Conservation (phyloP, 768 basidiomycete genomes). For the Leccinum ochraceum region DNA sequence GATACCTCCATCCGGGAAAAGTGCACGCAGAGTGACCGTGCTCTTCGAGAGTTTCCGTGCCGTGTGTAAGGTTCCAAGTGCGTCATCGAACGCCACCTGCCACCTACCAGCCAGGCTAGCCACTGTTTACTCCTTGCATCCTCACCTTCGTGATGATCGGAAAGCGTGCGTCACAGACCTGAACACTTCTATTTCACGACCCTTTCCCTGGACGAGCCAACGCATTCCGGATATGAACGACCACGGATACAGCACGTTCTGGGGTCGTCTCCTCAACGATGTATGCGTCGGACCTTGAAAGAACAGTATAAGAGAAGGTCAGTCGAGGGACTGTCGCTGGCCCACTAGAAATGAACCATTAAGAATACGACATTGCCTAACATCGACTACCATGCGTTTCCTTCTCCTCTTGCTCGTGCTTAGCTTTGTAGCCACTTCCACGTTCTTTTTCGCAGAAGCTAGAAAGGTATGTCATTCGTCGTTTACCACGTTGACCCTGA, state of each 20-base stretch:
- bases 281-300: conserved; percentile 25
- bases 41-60: not conserved
- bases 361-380: conserved; percentile 12
- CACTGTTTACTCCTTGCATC: too few species aligned
- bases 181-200: conserved; percentile 20
- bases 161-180: not conserved
- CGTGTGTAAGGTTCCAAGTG: not conserved
- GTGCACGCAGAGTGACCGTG: not conserved
- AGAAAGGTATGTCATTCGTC: conserved; percentile 23
- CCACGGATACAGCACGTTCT: conserved; percentile 21
- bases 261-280: conserved; percentile 22
- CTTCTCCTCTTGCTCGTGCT: conserved; percentile 31
- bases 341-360: conserved; percentile 33
- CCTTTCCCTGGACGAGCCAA: conserved; percentile 4
- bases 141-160: conserved; percentile 11
- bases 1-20: conserved; percentile 8
- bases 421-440: conserved; percentile 30
- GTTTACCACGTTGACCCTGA: conserved; percentile 8
- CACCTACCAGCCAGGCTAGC: too few species aligned
- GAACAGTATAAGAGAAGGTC: conserved; percentile 26
- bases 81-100: conserved; percentile 4
- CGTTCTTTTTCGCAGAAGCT: conserved; percentile 33
- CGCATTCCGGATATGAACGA: conserved; percentile 26
- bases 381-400: conserved; percentile 23
- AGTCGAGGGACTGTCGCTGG: conserved; percentile 10